phyloP scores from a whole-genome alignment of 345 rosid species.

The Populus ilicifolia region DNA sequence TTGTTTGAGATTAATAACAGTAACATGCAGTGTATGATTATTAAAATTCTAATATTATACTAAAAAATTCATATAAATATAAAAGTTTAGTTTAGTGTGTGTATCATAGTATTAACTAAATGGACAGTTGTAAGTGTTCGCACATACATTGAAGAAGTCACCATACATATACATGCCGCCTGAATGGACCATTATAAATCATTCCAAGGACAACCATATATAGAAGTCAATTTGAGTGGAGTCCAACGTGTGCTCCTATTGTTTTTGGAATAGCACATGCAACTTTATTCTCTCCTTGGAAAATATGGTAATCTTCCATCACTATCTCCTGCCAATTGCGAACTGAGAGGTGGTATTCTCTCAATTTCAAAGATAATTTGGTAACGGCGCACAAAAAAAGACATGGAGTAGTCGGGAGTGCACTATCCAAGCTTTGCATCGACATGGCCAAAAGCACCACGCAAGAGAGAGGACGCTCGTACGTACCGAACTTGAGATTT shows the following conservation, averaged over 20 bases:
- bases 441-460: background rate
- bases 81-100: too few relatives aligned
- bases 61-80: too few relatives aligned
- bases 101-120: too few relatives aligned
- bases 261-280: background rate
- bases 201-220: slow-evolving; percentile 14
- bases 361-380: slow-evolving; percentile 7
- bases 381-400: background rate
- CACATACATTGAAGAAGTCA: background rate
- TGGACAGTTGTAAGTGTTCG: background rate
- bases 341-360: background rate
- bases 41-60: too few relatives aligned
- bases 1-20: too few relatives aligned
- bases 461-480: background rate
- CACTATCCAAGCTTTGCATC: background rate
- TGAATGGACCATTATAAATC: slow-evolving; percentile 20
- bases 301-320: background rate
- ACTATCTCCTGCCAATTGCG: background rate
- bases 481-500: background rate
- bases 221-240: slow-evolving; percentile 19
- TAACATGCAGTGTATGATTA: too few relatives aligned
- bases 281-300: background rate
- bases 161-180: too few relatives aligned
- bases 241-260: slow-evolving; percentile 14
- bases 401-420: background rate